Evolutionary conservation across 345 rosid species (phyloP).

Genomic region (Aethionema arabicum): DNA sequence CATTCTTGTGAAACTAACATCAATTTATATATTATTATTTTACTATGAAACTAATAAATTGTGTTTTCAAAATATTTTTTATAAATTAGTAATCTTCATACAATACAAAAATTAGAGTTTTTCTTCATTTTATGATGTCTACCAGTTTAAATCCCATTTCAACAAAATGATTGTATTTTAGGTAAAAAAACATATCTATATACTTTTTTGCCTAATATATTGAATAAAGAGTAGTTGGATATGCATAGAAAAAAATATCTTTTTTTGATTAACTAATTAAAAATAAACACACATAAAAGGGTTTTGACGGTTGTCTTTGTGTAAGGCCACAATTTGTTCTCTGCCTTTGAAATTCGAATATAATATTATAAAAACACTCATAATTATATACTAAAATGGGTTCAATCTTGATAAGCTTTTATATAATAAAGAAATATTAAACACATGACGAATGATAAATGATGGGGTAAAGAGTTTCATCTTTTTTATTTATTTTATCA

Average conservation of each 20-base stretch:
- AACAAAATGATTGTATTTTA: too few species aligned
- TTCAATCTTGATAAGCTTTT: conserved; percentile 26
- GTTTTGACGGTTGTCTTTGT: conserved; percentile 12
- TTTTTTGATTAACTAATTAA: not conserved
- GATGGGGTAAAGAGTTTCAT: conserved; percentile 18
- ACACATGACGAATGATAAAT: conserved; percentile 3
- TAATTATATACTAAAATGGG: conserved; percentile 17
- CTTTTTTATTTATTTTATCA: not conserved
- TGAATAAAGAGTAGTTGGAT: too few species aligned
- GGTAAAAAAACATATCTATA: too few species aligned
- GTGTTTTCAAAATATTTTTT: too few species aligned
- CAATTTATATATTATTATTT: too few species aligned
- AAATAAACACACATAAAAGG: not conserved
- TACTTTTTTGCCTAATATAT: too few species aligned
- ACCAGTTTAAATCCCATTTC: too few species aligned
- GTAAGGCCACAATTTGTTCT: conserved; percentile 12
- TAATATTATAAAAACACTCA: conserved; percentile 16
- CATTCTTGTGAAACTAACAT: too few species aligned
- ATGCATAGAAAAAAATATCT: not conserved
- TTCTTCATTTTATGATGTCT: too few species aligned
- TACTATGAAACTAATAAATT: too few species aligned
- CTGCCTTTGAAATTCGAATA: not conserved
- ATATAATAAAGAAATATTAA: conserved; percentile 19
- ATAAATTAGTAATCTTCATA: too few species aligned
- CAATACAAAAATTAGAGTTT: too few species aligned